A percentile compares a stretch with the other conserved stretches of the same genome.
Conservation (phyloP, 176 grass and related monocot genomes). For the Guadua angustifolia region DNA sequence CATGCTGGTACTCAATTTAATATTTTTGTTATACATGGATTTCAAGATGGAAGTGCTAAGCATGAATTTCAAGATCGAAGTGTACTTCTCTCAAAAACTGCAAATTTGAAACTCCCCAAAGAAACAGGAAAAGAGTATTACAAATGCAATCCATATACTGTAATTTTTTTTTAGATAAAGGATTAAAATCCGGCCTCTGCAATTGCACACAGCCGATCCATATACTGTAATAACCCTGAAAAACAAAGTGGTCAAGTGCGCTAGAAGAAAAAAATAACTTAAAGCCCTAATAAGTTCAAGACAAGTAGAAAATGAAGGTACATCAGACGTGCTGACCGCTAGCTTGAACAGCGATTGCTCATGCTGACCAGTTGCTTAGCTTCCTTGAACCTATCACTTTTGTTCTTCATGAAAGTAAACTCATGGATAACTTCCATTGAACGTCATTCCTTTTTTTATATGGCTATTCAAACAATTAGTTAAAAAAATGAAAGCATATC, state of each 20-base stretch:
- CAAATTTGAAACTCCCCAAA: not conserved
- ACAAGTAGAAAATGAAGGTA: not conserved
- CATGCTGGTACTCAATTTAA: no score
- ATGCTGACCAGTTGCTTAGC: not conserved
- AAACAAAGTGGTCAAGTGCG: not conserved
- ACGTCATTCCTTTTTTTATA: not conserved
- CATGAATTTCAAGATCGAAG: not conserved
- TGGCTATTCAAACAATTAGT: not conserved
- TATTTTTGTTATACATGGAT: slow-evolving; percentile 6
- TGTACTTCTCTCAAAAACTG: not conserved
- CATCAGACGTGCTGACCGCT: not conserved
- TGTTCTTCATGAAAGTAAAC: not conserved
- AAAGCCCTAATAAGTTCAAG: not conserved
- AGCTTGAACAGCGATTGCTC: not conserved
- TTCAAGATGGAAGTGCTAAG: slow-evolving; percentile 7
- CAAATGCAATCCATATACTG: not conserved
- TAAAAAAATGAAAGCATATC: not conserved
- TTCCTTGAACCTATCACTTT: not conserved
- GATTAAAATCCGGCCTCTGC: no score
- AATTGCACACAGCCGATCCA: no score
- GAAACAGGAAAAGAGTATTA: not conserved
- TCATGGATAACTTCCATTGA: not conserved
- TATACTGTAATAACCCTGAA: not conserved
- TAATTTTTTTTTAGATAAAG: no score
- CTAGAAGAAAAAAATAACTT: not conserved